Evolutionary conservation across 2,329 filamentous ascomycete genomes (phyloP), one percentile per base, ranked within the genome.

Genomic region (Knufia petricola): DNA sequence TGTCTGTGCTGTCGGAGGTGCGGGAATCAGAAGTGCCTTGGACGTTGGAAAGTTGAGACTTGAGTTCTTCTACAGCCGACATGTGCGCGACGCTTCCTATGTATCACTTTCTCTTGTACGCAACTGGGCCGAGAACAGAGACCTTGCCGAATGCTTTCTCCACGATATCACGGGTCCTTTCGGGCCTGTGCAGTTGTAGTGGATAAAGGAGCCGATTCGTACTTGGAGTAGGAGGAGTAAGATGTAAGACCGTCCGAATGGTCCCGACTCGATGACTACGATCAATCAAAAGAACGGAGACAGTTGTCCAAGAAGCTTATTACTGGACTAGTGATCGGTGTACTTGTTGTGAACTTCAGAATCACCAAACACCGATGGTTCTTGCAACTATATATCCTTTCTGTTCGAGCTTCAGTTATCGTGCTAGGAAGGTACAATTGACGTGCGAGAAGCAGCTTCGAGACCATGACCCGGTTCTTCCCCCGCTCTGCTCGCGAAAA

Each of bases 101-200:
- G 21, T 47, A 47, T 39, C 21, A 42, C 34, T 38, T 30, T 38
- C 44, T 47, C 44, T 47, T 38, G 19, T 47, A 47, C 15, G 10
- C 32, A n/a, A 12, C 7, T 47, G 4, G 21, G 44, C 31, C 32
- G 39, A 47, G 44, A 9, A 38, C 19, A 47, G 39, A 34, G 21
- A 28, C 7, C 23, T 15, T 47, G 15, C 32, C 44, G 31, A 38
- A 15, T 39, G 28, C 44, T 39, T 47, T 38, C 44, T 47, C 44
- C 44, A 47, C 44, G 44, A 47, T 38, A 15, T 47, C 32, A 47
- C 44, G 44, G 44, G 32, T 47, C 44, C 23, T 26, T 38, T 47
- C 44, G 44, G 44, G 34, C 12, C 34, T 28, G 23, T 26, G 32
- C 23, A 13, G 32, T 38, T 30, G 7, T 15, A 3, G 4, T 6